These are phyloP conservation scores for Zygoascus biomembranicola DNA, from an alignment of 805 yeast genomes.

Conservation along the genomic window DNA sequence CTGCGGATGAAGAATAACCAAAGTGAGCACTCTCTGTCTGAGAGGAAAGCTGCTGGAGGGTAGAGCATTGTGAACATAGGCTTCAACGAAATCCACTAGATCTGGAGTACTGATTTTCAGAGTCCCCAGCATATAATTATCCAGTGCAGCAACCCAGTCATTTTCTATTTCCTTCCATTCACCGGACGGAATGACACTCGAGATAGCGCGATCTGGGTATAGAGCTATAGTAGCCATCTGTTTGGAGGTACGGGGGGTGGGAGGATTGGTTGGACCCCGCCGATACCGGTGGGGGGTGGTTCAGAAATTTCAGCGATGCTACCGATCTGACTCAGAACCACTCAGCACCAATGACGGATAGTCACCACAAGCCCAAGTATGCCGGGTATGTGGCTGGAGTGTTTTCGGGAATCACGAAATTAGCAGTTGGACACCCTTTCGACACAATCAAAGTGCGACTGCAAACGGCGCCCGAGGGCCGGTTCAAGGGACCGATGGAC, in stretches of 20 bases:
- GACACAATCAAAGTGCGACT: conserved; percentile 84
- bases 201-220: conserved; percentile 2
- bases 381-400: conserved; percentile 81
- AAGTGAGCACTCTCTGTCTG: background rate
- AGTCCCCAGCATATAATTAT: background rate
- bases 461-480: conserved; percentile 62
- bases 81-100: background rate
- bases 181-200: background rate
- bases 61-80: background rate
- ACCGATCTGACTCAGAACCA: background rate
- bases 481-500: conserved; percentile 75
- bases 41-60: background rate
- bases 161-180: background rate
- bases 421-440: conserved; percentile 88
- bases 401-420: conserved; percentile 79
- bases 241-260: background rate
- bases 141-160: background rate
- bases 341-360: background rate
- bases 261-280: background rate
- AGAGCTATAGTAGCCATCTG: background rate
- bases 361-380: conserved; percentile 5
- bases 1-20: background rate
- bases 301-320: background rate
- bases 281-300: background rate
- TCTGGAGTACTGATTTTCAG: background rate